These are phyloP conservation scores for Epicoccum sorghinum DNA, from an alignment of 2,329 filamentous ascomycete genomes.

Conservation along the genomic window DNA sequence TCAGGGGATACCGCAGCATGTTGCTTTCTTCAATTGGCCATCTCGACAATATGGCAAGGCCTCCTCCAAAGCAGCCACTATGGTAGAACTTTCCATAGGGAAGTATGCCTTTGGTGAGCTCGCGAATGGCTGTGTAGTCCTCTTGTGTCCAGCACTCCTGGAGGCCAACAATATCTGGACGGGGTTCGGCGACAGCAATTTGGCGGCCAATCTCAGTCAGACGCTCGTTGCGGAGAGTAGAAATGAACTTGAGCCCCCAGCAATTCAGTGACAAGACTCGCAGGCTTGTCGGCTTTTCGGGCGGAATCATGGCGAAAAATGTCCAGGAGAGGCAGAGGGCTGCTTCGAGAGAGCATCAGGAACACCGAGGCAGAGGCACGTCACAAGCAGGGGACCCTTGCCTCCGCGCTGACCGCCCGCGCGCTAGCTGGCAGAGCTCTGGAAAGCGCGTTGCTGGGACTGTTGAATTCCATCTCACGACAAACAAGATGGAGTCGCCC, in stretches of 20 bases:
- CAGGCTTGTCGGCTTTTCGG: constrained; percentile 59
- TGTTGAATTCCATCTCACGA: constrained; percentile 23
- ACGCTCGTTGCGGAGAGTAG: constrained; percentile 77
- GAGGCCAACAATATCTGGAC: constrained; percentile 85
- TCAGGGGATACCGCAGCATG: constrained; percentile 88
- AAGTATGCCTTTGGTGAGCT: constrained; percentile 73
- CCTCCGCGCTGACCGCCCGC: constrained; percentile 17
- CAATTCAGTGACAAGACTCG: constrained; percentile 90
- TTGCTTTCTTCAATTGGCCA: constrained; percentile 91
- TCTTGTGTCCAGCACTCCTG: constrained; percentile 93
- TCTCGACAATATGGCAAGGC: constrained; percentile 84
- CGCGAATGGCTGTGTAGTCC: constrained; percentile 80
- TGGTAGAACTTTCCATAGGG: constrained; percentile 94
- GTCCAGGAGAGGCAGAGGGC: not conserved
- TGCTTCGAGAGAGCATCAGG: constrained; percentile 23
- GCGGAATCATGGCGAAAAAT: constrained; percentile 28
- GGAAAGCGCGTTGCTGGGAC: constrained; percentile 10
- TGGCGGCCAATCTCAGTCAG: constrained; percentile 83
- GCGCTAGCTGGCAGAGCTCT: constrained; percentile 22
- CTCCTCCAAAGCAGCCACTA: constrained; percentile 86
- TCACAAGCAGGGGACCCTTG: constrained; percentile 15
- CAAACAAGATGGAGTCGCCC: constrained; percentile 27
- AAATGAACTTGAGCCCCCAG: constrained; percentile 92
- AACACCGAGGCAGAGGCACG: constrained; percentile 9
- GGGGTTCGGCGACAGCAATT: constrained; percentile 69